Evolutionary conservation across 129 eudicot genomes (phyloP).

Genomic region (Rutidosis leptorrhynchoides): DNA sequence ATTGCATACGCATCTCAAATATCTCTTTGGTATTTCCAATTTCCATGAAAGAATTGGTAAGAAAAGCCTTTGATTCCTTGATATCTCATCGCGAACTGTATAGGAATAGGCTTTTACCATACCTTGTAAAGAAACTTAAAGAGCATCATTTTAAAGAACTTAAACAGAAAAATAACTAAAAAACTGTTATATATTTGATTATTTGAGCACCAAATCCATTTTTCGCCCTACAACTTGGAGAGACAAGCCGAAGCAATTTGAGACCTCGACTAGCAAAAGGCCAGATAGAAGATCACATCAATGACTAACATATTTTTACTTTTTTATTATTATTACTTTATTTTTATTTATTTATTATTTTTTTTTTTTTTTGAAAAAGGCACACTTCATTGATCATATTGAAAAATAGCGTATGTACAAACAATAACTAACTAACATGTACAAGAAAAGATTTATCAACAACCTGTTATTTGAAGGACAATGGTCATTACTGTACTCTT

Average conservation of each 20-base stretch:
- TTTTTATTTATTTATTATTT: too few species aligned
- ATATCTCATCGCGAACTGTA: conserved; percentile 37
- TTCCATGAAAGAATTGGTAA: conserved; percentile 50
- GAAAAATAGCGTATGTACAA: too few species aligned
- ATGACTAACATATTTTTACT: too few species aligned
- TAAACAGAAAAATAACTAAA: conserved; percentile 18
- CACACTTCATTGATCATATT: too few species aligned
- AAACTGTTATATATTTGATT: conserved; percentile 1
- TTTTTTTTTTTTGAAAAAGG: too few species aligned
- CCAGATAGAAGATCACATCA: too few species aligned
- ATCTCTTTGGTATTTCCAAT: conserved; percentile 68
- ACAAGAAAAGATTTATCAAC: too few species aligned
- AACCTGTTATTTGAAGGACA: too few species aligned
- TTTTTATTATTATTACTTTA: too few species aligned
- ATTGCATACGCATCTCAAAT: conserved; percentile 37
- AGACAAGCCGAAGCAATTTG: background rate
- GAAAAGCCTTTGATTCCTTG: conserved; percentile 79
- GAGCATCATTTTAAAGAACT: conserved; percentile 21
- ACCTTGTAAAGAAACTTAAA: conserved; percentile 42
- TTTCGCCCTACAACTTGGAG: background rate
- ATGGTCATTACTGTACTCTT: too few species aligned
- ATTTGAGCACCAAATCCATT: conserved; percentile 19
- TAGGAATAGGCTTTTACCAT: conserved; percentile 49
- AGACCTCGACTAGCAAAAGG: background rate
- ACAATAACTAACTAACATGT: too few species aligned